These are phyloP conservation scores for Hanseniaspora lachancei DNA, from an alignment of 805 yeast genomes.

Conservation along the genomic window DNA sequence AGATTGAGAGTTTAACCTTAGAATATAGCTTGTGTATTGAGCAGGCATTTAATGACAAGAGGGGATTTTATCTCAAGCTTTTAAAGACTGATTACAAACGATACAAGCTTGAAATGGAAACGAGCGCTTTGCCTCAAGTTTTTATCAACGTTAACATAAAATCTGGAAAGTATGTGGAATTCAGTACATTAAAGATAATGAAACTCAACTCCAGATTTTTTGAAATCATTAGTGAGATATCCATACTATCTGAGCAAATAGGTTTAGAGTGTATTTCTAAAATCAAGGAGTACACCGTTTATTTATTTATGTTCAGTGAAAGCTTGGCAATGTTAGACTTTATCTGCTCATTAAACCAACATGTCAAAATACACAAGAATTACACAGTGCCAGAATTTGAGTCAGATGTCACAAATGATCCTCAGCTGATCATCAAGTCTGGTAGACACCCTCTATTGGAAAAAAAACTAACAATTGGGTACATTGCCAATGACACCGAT, in stretches of 20 bases:
- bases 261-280: constrained; percentile 25
- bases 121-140: constrained; percentile 21
- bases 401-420: constrained; percentile 13
- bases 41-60: constrained; percentile 25
- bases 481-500: constrained; percentile 31
- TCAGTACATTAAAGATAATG: constrained; percentile 30
- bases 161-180: constrained; percentile 26
- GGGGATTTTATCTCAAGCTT: constrained; percentile 31
- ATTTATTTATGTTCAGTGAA: constrained; percentile 33
- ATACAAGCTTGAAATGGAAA: constrained; percentile 8
- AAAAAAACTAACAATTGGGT: constrained; percentile 17
- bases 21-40: constrained; percentile 23
- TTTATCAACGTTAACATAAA: constrained; percentile 28
- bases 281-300: constrained; percentile 24
- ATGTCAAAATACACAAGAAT: constrained; percentile 17
- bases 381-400: constrained; percentile 31
- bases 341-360: constrained; percentile 26
- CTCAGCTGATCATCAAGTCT: constrained; percentile 21
- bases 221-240: constrained; percentile 32
- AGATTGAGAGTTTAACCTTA: constrained; percentile 21
- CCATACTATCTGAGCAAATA: constrained; percentile 31
- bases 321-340: constrained; percentile 34
- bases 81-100: constrained; percentile 15
- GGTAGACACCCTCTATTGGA: constrained; percentile 36
- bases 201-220: constrained; percentile 32